Evolutionary conservation across 345 rosid species (phyloP).

Genomic region (Eutrema japonicum): DNA sequence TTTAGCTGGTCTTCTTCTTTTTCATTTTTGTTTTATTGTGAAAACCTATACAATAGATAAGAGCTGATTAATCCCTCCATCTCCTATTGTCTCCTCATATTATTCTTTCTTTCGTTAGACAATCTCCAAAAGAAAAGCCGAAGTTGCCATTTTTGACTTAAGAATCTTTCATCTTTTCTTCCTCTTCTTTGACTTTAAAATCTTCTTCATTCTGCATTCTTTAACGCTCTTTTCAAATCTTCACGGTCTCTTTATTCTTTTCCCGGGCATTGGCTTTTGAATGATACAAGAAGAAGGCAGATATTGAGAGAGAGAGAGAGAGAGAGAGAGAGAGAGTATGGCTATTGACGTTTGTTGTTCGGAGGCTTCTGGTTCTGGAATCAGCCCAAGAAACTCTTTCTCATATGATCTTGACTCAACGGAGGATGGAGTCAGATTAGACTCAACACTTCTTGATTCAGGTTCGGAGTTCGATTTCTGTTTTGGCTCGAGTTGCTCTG

Average conservation of each 20-base stretch:
- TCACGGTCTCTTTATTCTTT: conserved; percentile 25
- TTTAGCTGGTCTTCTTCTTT: conserved; percentile 37
- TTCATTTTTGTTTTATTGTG: conserved; percentile 37
- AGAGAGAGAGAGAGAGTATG: conserved; percentile 45
- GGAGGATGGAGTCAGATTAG: conserved; percentile 49
- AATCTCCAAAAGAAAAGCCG: conserved; percentile 35
- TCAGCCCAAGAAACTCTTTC: conserved; percentile 78
- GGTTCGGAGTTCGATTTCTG: conserved; percentile 70
- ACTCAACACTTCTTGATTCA: conserved; percentile 56
- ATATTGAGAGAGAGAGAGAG: neutral
- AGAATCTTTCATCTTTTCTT: conserved; percentile 25
- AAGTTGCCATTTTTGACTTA: conserved; percentile 68
- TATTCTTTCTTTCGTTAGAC: conserved; percentile 30
- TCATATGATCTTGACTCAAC: conserved; percentile 65
- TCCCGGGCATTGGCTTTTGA: conserved; percentile 39
- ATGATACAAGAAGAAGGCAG: neutral
- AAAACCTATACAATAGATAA: conserved; percentile 1
- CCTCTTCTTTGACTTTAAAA: conserved; percentile 38
- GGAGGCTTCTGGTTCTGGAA: conserved; percentile 61
- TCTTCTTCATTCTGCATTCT: conserved; percentile 29
- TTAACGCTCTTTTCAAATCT: conserved; percentile 37
- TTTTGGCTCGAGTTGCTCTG: conserved; percentile 48
- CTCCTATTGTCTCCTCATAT: conserved; percentile 38
- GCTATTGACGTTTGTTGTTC: conserved; percentile 73
- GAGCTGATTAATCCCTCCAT: conserved; percentile 34